Evolutionary conservation across 345 rosid species (phyloP).

Genomic region (Crucihimalaya himalaica): DNA sequence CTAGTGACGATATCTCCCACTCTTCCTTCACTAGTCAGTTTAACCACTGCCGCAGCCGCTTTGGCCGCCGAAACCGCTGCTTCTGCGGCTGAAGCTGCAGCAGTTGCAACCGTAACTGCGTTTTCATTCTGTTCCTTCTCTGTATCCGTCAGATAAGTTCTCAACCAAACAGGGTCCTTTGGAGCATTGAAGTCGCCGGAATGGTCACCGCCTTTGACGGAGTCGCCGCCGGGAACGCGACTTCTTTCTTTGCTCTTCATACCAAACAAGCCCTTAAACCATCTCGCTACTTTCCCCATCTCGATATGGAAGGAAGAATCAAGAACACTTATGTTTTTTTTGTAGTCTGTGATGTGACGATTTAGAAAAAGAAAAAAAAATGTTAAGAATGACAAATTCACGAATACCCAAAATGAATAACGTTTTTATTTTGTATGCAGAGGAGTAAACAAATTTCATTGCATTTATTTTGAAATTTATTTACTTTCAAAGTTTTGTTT

Average conservation of each 20-base stretch:
- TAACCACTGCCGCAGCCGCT: constrained; percentile 57
- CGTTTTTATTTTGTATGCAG: constrained; percentile 24
- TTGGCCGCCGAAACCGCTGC: constrained; percentile 58
- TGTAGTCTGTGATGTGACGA: constrained; percentile 33
- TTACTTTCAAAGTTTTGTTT: neutral
- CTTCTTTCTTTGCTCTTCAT: constrained; percentile 51
- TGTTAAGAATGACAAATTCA: constrained; percentile 25
- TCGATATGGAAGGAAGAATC: constrained; percentile 20
- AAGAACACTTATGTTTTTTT: neutral
- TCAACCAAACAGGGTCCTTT: constrained; percentile 44
- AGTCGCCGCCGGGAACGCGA: constrained; percentile 48
- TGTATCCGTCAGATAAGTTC: constrained; percentile 44
- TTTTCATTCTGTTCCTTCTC: constrained; percentile 61
- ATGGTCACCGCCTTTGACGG: constrained; percentile 39
- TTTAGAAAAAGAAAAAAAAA: neutral
- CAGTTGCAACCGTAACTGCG: constrained; percentile 58
- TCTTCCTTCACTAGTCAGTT: constrained; percentile 49
- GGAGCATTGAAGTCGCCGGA: constrained; percentile 25
- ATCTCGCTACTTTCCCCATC: constrained; percentile 73
- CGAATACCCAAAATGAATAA: constrained; percentile 17
- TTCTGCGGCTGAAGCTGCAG: constrained; percentile 56
- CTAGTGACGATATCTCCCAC: constrained; percentile 38
- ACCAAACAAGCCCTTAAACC: constrained; percentile 75
- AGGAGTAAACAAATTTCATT: constrained; percentile 20
- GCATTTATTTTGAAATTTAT: constrained; percentile 24